Conservation (phyloP, 2,329 filamentous ascomycete species). For the Ophiostoma angusticollis region DNA sequence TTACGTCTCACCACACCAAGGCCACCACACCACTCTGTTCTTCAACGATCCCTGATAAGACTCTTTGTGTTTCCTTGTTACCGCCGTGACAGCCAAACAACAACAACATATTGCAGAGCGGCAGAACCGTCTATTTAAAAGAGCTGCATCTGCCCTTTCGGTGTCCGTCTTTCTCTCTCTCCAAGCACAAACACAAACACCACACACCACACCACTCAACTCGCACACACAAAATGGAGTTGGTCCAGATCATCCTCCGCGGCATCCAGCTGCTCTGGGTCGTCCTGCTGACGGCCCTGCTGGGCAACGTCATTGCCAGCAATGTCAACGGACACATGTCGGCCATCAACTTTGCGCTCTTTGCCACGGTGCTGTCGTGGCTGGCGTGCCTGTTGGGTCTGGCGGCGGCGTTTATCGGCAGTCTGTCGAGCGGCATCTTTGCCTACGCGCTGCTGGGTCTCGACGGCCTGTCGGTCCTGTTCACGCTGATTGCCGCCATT, state of each 20-base stretch:
- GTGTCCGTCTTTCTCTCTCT: background rate
- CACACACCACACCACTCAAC: background rate
- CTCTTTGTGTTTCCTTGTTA: constrained; percentile 9
- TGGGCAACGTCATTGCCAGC: constrained; percentile 44
- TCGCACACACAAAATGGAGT: constrained; percentile 20
- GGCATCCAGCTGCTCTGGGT: constrained; percentile 37
- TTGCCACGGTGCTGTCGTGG: constrained; percentile 54
- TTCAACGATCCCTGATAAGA: constrained; percentile 2
- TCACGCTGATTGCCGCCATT: constrained; percentile 58
- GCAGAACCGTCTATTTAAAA: too few species aligned
- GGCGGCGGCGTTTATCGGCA: constrained; percentile 38
- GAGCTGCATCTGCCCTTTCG: background rate
- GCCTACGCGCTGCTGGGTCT: constrained; percentile 40
- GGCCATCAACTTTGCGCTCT: constrained; percentile 55
- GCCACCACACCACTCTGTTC: constrained; percentile 4
- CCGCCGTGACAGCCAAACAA: constrained; percentile 3
- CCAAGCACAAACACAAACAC: background rate
- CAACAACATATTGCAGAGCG: background rate
- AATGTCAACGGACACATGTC: constrained; percentile 32
- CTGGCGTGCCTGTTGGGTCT: constrained; percentile 52
- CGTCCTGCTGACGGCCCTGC: constrained; percentile 40
- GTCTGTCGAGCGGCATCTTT: constrained; percentile 26
- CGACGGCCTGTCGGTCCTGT: constrained; percentile 48
- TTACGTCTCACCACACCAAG: background rate
- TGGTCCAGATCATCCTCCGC: constrained; percentile 35